These are phyloP conservation scores for Pestalotiopsis fici DNA, from an alignment of 2,329 filamentous ascomycete species.

Conservation along the genomic window DNA sequence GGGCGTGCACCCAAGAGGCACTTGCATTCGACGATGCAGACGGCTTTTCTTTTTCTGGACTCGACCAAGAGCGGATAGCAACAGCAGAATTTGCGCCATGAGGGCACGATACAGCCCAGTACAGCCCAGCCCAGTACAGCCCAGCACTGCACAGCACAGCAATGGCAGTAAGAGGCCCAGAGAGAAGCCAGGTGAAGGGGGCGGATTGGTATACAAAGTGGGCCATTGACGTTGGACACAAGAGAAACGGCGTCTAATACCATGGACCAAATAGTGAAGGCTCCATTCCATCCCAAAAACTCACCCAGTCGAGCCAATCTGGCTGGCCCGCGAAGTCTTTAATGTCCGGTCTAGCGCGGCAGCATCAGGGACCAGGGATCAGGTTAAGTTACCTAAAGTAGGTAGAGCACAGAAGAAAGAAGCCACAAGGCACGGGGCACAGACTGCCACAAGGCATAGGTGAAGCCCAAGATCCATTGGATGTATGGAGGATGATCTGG, in stretches of 20 bases:
- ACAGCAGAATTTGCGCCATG: background rate
- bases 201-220: conserved; percentile 3
- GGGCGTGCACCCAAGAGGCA: background rate
- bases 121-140: background rate
- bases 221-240: conserved; percentile 7
- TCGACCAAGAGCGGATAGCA: background rate
- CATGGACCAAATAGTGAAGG: background rate
- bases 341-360: background rate
- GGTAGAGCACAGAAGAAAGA: background rate
- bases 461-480: background rate
- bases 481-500: background rate
- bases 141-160: background rate
- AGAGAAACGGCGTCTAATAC: background rate
- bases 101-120: background rate
- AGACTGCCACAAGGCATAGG: background rate
- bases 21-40: background rate
- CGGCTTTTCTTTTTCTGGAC: background rate
- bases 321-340: background rate
- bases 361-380: background rate
- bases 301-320: background rate
- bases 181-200: background rate
- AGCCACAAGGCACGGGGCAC: background rate
- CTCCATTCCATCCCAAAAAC: background rate
- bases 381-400: background rate
- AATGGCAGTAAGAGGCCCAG: background rate